These are phyloP conservation scores for Quercus lobata DNA, from an alignment of 331 rosid genomes.

Conservation along the genomic window DNA sequence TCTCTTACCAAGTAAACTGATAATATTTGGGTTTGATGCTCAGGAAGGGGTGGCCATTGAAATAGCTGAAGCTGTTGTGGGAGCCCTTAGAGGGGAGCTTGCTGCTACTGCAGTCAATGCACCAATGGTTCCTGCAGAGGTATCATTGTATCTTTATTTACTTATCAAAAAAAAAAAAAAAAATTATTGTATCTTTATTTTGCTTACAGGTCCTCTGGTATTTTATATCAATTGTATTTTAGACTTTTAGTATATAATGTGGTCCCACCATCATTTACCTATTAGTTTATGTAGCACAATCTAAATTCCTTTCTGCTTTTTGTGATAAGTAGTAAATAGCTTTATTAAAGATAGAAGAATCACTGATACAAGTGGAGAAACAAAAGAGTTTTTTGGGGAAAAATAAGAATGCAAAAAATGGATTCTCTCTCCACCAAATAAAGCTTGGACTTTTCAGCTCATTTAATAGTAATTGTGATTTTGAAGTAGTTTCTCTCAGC, in stretches of 20 bases:
- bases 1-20: neutral
- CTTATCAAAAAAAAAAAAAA: neutral
- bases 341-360: too few relatives aligned
- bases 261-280: neutral
- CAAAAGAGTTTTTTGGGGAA: too few relatives aligned
- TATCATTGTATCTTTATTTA: constrained; percentile 4
- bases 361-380: too few relatives aligned
- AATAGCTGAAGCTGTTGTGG: constrained; percentile 91
- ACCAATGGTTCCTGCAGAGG: constrained; percentile 94
- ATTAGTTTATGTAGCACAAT: too few relatives aligned
- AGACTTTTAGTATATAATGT: neutral
- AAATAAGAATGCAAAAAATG: too few relatives aligned
- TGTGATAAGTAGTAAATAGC: too few relatives aligned
- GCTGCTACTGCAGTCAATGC: constrained; percentile 95
- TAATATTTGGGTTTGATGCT: constrained; percentile 23
- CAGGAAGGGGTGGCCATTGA: constrained; percentile 96
- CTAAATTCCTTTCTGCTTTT: too few relatives aligned
- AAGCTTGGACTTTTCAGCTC: too few relatives aligned
- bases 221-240: neutral
- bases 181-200: neutral
- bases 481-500: too few relatives aligned
- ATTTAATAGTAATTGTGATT: too few relatives aligned
- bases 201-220: neutral
- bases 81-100: constrained; percentile 84
- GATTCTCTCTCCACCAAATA: too few relatives aligned